Percentiles rank a stretch among this genome's conserved stretches.
Conservation (phyloP, 1,284 basidiomycete species). For the Puccinia hordei region DNA sequence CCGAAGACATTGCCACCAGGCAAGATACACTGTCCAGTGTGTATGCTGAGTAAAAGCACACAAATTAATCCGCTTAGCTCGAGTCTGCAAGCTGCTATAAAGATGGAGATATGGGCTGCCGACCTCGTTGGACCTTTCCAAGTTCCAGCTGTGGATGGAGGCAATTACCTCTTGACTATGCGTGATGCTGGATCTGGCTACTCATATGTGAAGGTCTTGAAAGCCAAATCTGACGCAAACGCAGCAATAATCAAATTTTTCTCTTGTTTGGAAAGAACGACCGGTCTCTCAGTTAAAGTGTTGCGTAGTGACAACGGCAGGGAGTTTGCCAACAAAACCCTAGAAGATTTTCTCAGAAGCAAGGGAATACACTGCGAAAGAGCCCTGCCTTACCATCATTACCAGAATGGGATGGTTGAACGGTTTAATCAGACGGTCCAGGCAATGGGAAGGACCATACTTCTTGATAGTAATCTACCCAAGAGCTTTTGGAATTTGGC, state of each 20-base stretch:
- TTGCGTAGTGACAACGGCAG: too few relatives aligned
- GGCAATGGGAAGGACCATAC: conserved; percentile 13
- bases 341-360: too few relatives aligned
- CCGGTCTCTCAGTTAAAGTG: too few relatives aligned
- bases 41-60: conserved; percentile 9
- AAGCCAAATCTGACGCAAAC: not conserved
- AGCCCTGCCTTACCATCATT: not conserved
- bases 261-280: not conserved
- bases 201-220: not conserved
- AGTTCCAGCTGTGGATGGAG: not conserved
- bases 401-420: too few relatives aligned
- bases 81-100: not conserved
- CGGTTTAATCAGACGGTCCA: too few relatives aligned
- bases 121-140: conserved; percentile 29
- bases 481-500: conserved; percentile 15
- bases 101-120: not conserved
- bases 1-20: not conserved
- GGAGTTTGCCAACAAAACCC: too few relatives aligned
- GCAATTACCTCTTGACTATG: not conserved
- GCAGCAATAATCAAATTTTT: not conserved
- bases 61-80: not conserved
- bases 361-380: not conserved
- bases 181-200: not conserved
- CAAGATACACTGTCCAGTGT: conserved; percentile 17
- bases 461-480: not conserved